Base-by-base conservation (phyloP, 1,284 basidiomycete species). In the Malassezia slooffiae region DNA sequence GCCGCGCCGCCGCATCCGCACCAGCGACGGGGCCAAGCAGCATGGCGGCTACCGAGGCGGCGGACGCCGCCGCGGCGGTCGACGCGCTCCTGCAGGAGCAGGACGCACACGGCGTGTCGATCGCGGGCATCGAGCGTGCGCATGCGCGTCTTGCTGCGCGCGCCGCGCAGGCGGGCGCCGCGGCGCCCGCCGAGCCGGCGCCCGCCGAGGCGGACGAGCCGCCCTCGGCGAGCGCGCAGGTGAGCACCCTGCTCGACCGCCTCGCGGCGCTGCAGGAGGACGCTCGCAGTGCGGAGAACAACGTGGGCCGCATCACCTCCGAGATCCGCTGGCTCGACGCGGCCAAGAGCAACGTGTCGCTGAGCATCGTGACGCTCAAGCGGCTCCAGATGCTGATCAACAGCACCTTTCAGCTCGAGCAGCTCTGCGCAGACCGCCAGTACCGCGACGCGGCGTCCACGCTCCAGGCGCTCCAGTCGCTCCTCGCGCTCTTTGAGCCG, bases 311-410 rank as follows among this genome's bases (percentile, higher is more conserved):
- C 51, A 93, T 97, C 58, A 99, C 93, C 5, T 82, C 86, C 55
- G 93, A 99, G 70, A 96, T 99, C 43, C 88, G 95, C 67, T 80
- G 83, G 5, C 76, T 99, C 24, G 93, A 97, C 68, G 74, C 85
- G 24, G 90, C 89, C 23, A 97, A 99, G 76, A 82, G 81, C 72
- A 96, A 97, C 65, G 76, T 69, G 8, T 56, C 59, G 17, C 73
- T 79, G 19, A 87, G 85, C 59, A 89, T 97, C 79, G 90, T 85
- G 4, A 83, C 81, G 2, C 72, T 96, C 53, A 90, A 88, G 70
- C 74, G 88, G 33, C 76, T 96, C 60, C 87, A 89, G 67, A 57
- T 57, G 55, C 53, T 53, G n/a, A 57, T 60, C 41, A 61, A 57
- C 37, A 55, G 55, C 27, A 57, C 58, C 6, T 55, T 58, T 24